A percentile compares a stretch with the other conserved stretches of the same genome.
These are phyloP conservation scores for Begonia fuchsioides DNA, from an alignment of 306 rosid genomes.

Conservation along the genomic window DNA sequence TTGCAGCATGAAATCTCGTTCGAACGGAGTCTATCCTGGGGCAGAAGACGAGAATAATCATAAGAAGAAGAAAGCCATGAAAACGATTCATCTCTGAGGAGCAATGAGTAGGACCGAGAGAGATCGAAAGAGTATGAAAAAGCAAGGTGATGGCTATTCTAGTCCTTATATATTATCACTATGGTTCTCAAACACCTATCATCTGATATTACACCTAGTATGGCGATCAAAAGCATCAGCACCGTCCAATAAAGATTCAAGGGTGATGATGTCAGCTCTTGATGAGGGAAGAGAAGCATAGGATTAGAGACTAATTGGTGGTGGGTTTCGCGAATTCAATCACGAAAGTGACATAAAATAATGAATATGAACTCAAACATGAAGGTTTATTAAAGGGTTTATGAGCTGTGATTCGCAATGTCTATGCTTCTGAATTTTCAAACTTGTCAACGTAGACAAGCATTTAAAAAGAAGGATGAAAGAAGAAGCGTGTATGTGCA, in stretches of 20 bases:
- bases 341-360: slow-evolving; percentile 14
- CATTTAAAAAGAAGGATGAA: no score
- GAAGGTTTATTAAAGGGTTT: no score
- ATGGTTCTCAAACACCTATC: no score
- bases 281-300: slow-evolving; percentile 7
- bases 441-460: no score
- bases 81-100: slow-evolving; percentile 34
- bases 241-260: slow-evolving; percentile 13
- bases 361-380: background rate
- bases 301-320: slow-evolving; percentile 28
- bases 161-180: no score
- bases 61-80: slow-evolving; percentile 13
- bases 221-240: slow-evolving; percentile 3
- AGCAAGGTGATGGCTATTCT: slow-evolving; percentile 2
- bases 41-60: slow-evolving; percentile 31
- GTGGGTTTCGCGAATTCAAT: slow-evolving; percentile 21
- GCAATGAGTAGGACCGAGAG: no score
- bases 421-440: no score
- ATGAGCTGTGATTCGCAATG: no score
- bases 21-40: slow-evolving; percentile 24
- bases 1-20: background rate
- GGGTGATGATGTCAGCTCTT: background rate
- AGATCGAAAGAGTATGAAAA: background rate
- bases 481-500: no score
- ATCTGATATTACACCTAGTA: no score